Percentiles rank a stretch among this genome's conserved stretches.
Conservation (phyloP, 1,139 yeast genomes). For the Yamadazyma dendronema region DNA sequence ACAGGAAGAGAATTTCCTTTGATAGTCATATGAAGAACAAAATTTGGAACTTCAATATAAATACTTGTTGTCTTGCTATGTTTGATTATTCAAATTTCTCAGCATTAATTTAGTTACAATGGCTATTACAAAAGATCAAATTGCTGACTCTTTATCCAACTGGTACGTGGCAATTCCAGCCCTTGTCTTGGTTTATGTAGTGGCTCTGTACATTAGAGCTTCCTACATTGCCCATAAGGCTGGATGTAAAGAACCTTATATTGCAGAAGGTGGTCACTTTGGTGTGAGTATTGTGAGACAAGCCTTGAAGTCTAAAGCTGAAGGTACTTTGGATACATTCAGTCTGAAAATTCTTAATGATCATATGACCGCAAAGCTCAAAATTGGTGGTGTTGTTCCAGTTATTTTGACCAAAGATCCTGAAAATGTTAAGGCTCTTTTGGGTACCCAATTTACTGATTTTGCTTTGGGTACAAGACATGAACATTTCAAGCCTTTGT, state of each 20-base stretch:
- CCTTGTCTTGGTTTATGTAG: constrained; percentile 6
- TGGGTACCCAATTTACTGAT: constrained; percentile 49
- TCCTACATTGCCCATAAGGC: constrained; percentile 51
- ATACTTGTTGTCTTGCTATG: not conserved
- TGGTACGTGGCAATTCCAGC: constrained; percentile 10
- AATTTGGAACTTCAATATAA: not conserved
- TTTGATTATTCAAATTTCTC: not conserved
- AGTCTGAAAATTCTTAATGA: constrained; percentile 15
- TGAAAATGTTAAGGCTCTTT: constrained; percentile 39
- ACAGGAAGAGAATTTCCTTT: not conserved
- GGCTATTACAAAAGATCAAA: not conserved
- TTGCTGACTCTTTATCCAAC: constrained; percentile 2
- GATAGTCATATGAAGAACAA: not conserved
- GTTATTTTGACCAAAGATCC: constrained; percentile 33
- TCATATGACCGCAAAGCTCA: constrained; percentile 23
- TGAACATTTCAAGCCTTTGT: constrained; percentile 37
- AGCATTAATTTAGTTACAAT: not conserved
- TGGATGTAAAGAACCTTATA: constrained; percentile 50
- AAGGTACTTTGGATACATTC: constrained; percentile 27
- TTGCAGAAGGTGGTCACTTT: constrained; percentile 23
- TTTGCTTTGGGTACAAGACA: constrained; percentile 52
- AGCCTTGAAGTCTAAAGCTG: constrained; percentile 19
- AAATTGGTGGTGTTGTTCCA: constrained; percentile 48
- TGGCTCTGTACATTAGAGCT: constrained; percentile 4
- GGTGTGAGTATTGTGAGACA: constrained; percentile 18